These are phyloP conservation scores for Alloascoidea hylecoeti DNA, from an alignment of 805 yeast genomes.

Conservation along the genomic window DNA sequence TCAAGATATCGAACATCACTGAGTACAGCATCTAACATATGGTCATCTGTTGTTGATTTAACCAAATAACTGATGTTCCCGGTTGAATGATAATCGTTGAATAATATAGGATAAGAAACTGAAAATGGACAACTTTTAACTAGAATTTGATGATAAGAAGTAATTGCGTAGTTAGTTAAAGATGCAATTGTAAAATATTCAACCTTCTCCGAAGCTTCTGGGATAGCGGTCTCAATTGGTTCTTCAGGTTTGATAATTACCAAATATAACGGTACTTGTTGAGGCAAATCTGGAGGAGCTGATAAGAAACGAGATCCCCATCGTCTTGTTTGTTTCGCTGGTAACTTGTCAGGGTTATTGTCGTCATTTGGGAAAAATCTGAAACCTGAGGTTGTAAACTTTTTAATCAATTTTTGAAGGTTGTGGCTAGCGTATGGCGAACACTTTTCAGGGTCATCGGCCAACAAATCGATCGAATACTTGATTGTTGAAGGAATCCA, in stretches of 20 bases:
- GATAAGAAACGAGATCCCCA: no score
- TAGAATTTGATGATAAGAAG: neutral
- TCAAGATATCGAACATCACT: constrained; percentile 3
- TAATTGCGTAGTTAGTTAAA: neutral
- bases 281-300: neutral
- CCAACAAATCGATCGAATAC: neutral
- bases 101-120: neutral
- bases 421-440: neutral
- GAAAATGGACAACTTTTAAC: constrained; percentile 1
- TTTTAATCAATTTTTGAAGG: neutral
- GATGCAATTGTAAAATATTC: constrained; percentile 1
- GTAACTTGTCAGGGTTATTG: neutral
- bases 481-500: neutral
- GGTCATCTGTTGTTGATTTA: neutral
- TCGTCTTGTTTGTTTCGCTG: neutral
- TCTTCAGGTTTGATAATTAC: constrained; percentile 1
- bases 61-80: constrained; percentile 1
- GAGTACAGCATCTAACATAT: neutral
- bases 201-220: neutral
- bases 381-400: neutral
- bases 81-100: constrained; percentile 1
- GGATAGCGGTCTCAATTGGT: neutral
- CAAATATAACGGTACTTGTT: neutral
- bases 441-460: neutral
- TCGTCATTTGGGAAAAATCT: neutral